Evolutionary conservation across 768 basidiomycete genomes (phyloP), one percentile per base, ranked within the genome.

Genomic region (Podaxis rugospora): DNA sequence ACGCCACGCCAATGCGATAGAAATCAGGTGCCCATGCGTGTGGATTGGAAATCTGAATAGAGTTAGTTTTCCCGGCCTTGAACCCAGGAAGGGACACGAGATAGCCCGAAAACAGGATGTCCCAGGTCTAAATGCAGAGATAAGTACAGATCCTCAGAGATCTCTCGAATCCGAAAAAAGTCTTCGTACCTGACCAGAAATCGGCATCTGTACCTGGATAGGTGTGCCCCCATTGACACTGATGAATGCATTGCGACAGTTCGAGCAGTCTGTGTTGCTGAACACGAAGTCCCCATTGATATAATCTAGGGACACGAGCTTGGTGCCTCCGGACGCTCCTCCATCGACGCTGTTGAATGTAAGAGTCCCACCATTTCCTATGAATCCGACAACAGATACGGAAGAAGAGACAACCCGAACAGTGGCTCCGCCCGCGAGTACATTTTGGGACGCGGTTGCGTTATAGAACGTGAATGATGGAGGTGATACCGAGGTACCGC

Each of bases 201-300:
- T 74, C 1, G 80, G 79, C 75, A 80, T 76, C 62, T 80, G 77
- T 14, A 71, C 75, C 66, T 78, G 74, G 3, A 80, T 74, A 2
- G 75, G 68, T 5, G 72, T 58, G 5, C 77, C 79, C 14, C 77
- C 78, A 62, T 81, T 82, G 9, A 82, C 74, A 62, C 79, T 80
- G 39, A 81, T 70, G 46, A 76, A 76, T 9, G 76, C 75, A 50
- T 80, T 76, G 44, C 80, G 76, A 66, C 79, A 80, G 63, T 82
- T 82, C 5, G 80, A 80, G 68, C 80, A 80, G 7, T 65, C 79
- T 0, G 75, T 77, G 65, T 81, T 80, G 56, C 67, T 66, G 66
- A 76, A 76, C 7, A 72, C 71, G 36, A 74, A 71, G 50, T 81
- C 80, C 28, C 71, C 80, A 49, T 82, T 82, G 61, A 80, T 80